Base-by-base conservation (phyloP, 1,139 yeast species). In the Candida tropicalis region DNA sequence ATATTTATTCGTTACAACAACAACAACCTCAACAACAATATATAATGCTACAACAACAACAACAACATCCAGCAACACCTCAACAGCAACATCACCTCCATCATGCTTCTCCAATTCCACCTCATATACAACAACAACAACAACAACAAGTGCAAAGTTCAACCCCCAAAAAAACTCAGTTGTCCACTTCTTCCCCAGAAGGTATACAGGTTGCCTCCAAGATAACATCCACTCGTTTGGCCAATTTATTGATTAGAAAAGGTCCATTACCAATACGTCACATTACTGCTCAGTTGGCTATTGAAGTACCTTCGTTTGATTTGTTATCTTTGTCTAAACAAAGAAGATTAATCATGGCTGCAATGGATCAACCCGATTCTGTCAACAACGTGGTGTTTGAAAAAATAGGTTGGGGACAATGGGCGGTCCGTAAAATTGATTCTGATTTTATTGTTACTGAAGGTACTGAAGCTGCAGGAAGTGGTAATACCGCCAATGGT, bases 351-450 rank as follows among this genome's bases (percentile, higher is more conserved):
- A 90, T 91, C 31, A 90, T 90, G 84, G 82, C 90, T 6, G 95
- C 93, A 29, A 79, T 91, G 68, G 97, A 89, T 56, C 77, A 70
- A 49, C 56, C 59, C 2, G 95, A 84, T 59, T 67, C 78, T 5
- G 73, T 70, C 22, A 79, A 84, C 45, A 73, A 75, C 45, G 82
- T 83, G 32, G 80, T 86, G 15, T 91, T 91, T 68, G 96, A 89
- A 57, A 91, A 91, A 68, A 90, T 90, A 33, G 97, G 97, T 20
- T 91, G 98, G 98, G 98, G 98, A 46, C 95, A 93, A 59, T 91
- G 98, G 98, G 89, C 91, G 22, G 95, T 91, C 6, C 75, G 83
- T 47, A 67, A 73, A 39, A 79, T 77, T 12, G 77, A 74, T 40
- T 62, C 76, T 8, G 80, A 74, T 47, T 66, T 65, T 45, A 81